Evolutionary conservation across 495 filamentous ascomycete species (phyloP).

Genomic region (Aspergillus bridgeri): DNA sequence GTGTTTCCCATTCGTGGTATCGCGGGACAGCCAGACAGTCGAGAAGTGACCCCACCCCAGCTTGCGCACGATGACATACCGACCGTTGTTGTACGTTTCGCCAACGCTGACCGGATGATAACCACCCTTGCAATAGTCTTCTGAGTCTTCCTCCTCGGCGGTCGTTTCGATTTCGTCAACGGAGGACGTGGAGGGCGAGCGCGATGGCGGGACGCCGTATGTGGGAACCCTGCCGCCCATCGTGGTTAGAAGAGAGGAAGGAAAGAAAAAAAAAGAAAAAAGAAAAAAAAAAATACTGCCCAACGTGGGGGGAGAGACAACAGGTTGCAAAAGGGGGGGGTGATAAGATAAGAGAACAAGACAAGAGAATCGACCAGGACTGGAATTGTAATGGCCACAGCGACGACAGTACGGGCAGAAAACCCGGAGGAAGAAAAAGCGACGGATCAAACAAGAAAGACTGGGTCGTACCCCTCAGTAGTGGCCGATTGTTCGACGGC

Average conservation of each 20-base stretch:
- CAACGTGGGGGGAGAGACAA: too few species aligned
- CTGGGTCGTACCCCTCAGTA: constrained; percentile 51
- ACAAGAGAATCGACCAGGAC: too few species aligned
- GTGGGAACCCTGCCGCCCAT: constrained; percentile 36
- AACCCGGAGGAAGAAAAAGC: constrained; percentile 3
- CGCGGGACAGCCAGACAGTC: constrained; percentile 93
- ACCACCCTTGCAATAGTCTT: constrained; percentile 98
- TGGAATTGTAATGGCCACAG: too few species aligned
- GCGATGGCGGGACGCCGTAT: constrained; percentile 53
- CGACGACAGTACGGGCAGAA: not conserved
- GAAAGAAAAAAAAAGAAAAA: too few species aligned
- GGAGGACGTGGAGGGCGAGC: constrained; percentile 78
- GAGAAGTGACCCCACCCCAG: constrained; percentile 99
- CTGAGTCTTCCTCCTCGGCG: constrained; percentile 96
- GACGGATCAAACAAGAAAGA: not conserved
- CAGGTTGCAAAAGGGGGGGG: too few species aligned
- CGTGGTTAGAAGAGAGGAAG: constrained; percentile 27
- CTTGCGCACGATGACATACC: constrained; percentile 95
- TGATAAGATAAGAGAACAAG: too few species aligned
- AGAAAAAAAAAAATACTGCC: constrained; percentile 1
- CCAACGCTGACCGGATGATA: constrained; percentile 94
- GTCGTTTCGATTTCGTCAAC: constrained; percentile 88
- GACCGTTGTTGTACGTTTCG: constrained; percentile 95
- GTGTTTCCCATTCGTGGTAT: constrained; percentile 88
- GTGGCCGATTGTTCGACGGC: constrained; percentile 34